phyloP scores from a whole-genome alignment of 129 eudicot genomes.

The Tagetes erecta region DNA sequence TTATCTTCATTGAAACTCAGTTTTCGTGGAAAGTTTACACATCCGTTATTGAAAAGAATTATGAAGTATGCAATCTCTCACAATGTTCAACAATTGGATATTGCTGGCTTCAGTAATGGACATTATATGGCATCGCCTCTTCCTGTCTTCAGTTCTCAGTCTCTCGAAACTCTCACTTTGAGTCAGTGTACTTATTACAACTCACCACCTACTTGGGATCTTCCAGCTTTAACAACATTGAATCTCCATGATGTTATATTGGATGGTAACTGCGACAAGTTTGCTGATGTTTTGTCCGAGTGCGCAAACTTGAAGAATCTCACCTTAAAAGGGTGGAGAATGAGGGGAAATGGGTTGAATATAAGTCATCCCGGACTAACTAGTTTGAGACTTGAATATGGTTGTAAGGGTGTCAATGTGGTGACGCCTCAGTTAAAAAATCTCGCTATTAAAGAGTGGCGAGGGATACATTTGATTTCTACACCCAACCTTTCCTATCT shows the following conservation, averaged over 20 bases:
- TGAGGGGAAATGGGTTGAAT: neutral
- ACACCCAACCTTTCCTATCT: conserved; percentile 17
- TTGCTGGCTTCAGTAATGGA: neutral
- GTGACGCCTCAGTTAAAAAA: conserved; percentile 23
- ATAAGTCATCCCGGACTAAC: conserved; percentile 10
- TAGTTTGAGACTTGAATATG: conserved; percentile 10
- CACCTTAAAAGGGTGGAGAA: neutral
- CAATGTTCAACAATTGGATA: conserved; percentile 1
- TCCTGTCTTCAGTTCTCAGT: neutral
- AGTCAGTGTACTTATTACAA: neutral
- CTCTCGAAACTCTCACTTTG: conserved; percentile 7
- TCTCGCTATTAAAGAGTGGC: neutral
- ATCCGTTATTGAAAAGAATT: neutral
- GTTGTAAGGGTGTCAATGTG: conserved; percentile 1
- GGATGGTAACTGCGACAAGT: neutral
- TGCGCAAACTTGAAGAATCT: conserved; percentile 20
- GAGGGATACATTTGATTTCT: conserved; percentile 7
- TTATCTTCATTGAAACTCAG: neutral
- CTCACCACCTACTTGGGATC: neutral
- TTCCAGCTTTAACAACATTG: conserved; percentile 17
- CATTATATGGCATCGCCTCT: neutral
- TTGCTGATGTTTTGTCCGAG: conserved; percentile 8
- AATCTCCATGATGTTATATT: neutral
- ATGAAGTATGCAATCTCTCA: conserved; percentile 9
- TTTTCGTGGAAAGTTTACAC: neutral